phyloP scores from a whole-genome alignment of 208 protist species.

The Leishmania guyanensis region DNA sequence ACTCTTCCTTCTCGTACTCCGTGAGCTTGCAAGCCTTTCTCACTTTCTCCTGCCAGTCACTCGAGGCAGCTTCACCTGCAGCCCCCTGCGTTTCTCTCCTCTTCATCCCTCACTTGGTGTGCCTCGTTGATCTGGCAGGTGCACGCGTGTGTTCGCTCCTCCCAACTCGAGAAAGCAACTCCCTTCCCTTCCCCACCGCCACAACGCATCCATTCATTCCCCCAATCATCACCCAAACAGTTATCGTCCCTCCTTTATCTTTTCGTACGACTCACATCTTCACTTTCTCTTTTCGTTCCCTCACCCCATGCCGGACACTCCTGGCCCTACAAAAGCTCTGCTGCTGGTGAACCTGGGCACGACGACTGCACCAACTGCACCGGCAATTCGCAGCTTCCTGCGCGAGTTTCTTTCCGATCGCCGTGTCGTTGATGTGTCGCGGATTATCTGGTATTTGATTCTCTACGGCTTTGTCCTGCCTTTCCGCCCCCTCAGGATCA shows the following conservation, averaged over 20 bases:
- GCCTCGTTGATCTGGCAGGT: not conserved
- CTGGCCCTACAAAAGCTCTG: conserved; percentile 26
- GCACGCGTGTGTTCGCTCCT: not conserved
- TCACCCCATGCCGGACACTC: not conserved
- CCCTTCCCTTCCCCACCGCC: no score
- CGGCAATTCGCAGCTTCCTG: conserved; percentile 35
- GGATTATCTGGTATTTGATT: conserved; percentile 43
- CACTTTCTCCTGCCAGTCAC: not conserved
- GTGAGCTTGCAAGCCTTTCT: not conserved
- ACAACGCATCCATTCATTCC: not conserved
- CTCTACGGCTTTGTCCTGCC: conserved; percentile 59
- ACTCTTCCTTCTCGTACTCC: not conserved
- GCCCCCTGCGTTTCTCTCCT: not conserved
- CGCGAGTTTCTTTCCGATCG: conserved; percentile 38
- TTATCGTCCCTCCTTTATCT: not conserved
- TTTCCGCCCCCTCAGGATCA: conserved; percentile 33
- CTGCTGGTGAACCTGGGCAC: conserved; percentile 47
- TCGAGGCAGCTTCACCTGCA: not conserved
- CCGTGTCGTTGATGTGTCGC: conserved; percentile 49
- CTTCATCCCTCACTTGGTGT: not conserved
- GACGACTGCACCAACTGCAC: conserved; percentile 18
- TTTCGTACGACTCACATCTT: not conserved
- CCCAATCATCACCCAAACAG: not conserved
- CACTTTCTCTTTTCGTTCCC: conserved; percentile 6
- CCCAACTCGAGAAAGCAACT: not conserved